Evolutionary conservation across 2,329 filamentous ascomycete genomes (phyloP), one percentile per base, ranked within the genome.

Genomic region (Colletotrichum lupini): DNA sequence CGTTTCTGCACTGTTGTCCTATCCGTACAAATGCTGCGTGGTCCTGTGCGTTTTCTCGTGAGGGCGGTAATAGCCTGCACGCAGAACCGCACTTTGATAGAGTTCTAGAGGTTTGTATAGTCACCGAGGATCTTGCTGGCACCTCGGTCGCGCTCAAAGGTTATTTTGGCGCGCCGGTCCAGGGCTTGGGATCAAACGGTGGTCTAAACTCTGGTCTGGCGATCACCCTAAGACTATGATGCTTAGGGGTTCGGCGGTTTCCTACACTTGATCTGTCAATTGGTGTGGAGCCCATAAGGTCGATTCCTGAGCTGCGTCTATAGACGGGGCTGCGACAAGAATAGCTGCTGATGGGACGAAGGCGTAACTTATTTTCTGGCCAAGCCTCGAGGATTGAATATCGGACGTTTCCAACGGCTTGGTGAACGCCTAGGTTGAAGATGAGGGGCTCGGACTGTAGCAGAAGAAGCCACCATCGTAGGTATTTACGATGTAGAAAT

Each of bases 171-270:
- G 60, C 35, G 30, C 19, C 46, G 30, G 52, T 26, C 46, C 62
- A 46, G 57, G 72, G 62, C 58, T 72, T 73, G 56, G 62, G 58
- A 72, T 63, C 62, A 72, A 72, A 74, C 68, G 72, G 72, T 72
- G 72, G 68, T 55, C 62, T 63, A 60, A 72, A 63, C 57, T 72
- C 24, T 68, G 62, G 32, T 37, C 57, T 67, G 42, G 52, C 42
- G 68, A 67, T 68, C 72, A 52, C 62, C 37, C 52, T 24, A 30
- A 52, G 11, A 58, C 67, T 59, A 64, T 58, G 24, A 59, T 69
- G 60, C 12, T 66, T 73, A 57, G 60, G 60, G 56, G 67, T 57
- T 73, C 67, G 70, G 60, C 49, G 70, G 60, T 70, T 70, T 58
- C 70, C 67, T 73, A 57, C 56, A 70, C 67, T 56, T 56, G 55